phyloP scores from a whole-genome alignment of 768 basidiomycete species.

The Suillus occidentalis region DNA sequence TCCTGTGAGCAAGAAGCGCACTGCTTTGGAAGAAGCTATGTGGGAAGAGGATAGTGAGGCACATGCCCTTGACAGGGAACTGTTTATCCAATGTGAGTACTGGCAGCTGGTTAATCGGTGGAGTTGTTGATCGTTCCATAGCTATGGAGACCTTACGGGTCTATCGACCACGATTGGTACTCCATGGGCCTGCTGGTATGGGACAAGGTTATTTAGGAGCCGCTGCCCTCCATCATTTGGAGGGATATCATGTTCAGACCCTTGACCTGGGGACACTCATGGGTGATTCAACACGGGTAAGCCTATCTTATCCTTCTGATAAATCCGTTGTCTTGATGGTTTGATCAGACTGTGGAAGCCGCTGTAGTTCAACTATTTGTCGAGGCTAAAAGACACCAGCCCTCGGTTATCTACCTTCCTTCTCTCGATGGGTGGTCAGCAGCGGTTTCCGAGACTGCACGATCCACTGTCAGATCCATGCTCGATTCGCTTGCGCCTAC shows the following conservation, averaged over 20 bases:
- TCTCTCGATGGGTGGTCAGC: slow-evolving; percentile 84
- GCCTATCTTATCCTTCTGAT: slow-evolving; percentile 25
- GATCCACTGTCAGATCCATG: slow-evolving; percentile 85
- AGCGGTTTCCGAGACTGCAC: slow-evolving; percentile 79
- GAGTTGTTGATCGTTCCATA: slow-evolving; percentile 30
- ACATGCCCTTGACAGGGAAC: slow-evolving; percentile 86
- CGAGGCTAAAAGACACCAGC: slow-evolving; percentile 96
- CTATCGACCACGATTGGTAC: slow-evolving; percentile 82
- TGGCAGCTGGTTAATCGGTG: background rate
- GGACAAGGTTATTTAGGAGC: slow-evolving; percentile 90
- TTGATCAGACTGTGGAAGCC: slow-evolving; percentile 77
- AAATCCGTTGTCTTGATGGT: slow-evolving; percentile 7
- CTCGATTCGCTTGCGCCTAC: slow-evolving; percentile 88
- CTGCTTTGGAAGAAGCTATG: slow-evolving; percentile 91
- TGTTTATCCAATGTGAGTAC: slow-evolving; percentile 78
- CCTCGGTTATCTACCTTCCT: slow-evolving; percentile 93
- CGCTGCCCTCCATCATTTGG: slow-evolving; percentile 88
- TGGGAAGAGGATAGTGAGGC: slow-evolving; percentile 81
- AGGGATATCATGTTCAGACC: slow-evolving; percentile 94
- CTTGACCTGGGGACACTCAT: slow-evolving; percentile 88
- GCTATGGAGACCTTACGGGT: slow-evolving; percentile 91
- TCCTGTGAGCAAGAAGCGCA: slow-evolving; percentile 78
- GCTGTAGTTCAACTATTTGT: slow-evolving; percentile 93
- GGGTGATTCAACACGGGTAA: slow-evolving; percentile 84
- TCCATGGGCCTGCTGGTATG: slow-evolving; percentile 84